Conservation (phyloP, 1,139 yeast genomes). For the Saccharomyces hybrid region DNA sequence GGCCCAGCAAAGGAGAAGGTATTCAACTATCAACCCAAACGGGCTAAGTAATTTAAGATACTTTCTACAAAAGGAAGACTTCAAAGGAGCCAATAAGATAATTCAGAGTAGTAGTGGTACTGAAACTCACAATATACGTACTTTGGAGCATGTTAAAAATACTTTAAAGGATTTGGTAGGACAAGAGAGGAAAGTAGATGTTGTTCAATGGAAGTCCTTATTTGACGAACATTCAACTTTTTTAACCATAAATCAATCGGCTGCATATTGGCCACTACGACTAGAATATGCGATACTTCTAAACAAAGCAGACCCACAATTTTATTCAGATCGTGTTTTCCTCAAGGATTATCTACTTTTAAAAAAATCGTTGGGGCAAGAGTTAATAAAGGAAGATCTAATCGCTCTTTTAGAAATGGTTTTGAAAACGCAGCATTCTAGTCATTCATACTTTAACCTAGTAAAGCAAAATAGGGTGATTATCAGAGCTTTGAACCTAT, state of each 20-base stretch:
- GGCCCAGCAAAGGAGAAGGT: slow-evolving; percentile 23
- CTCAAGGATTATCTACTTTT: slow-evolving; percentile 17
- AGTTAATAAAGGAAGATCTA: slow-evolving; percentile 18
- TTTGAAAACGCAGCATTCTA: slow-evolving; percentile 4
- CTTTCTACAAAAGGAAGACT: not conserved
- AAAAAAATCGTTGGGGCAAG: slow-evolving; percentile 16
- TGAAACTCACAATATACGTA: not conserved
- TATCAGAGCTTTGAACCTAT: slow-evolving; percentile 13
- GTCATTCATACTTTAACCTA: slow-evolving; percentile 10
- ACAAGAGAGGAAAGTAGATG: slow-evolving; percentile 6
- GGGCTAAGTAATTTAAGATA: not conserved
- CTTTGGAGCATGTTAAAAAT: not conserved
- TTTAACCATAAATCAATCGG: slow-evolving; percentile 5
- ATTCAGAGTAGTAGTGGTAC: not conserved
- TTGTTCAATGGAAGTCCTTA: slow-evolving; percentile 10
- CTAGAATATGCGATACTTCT: slow-evolving; percentile 13
- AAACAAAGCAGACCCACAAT: slow-evolving; percentile 9
- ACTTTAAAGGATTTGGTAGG: slow-evolving; percentile 4
- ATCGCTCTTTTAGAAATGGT: slow-evolving; percentile 14
- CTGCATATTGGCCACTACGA: slow-evolving; percentile 18
- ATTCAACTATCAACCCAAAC: not conserved
- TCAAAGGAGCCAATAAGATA: not conserved
- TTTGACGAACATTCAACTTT: slow-evolving; percentile 15
- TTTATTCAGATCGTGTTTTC: slow-evolving; percentile 9
- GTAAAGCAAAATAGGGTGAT: slow-evolving; percentile 13